Evolutionary conservation across 352 stramenopile species (phyloP), one percentile per base, ranked within the genome.

Genomic region (Pythium pectinolyticum): DNA sequence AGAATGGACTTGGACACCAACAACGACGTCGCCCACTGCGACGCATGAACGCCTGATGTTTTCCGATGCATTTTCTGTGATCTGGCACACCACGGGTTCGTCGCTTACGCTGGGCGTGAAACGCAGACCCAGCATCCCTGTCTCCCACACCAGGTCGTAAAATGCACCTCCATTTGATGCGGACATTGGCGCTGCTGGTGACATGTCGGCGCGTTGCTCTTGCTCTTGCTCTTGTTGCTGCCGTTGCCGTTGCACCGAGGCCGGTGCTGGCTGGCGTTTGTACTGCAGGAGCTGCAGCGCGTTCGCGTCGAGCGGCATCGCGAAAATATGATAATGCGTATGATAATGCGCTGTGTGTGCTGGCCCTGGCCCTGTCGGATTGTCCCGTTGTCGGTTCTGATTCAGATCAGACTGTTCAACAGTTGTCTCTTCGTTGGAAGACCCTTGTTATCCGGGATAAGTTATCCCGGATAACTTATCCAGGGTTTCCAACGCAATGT

Each of bases 61-160:
- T n/a, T 81, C 63, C 31, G 69, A 84, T 10, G 75, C 71, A 55
- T 58, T 79, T 28, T 61, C 53, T 10, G 78, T 80, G 56, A 90
- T 70, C 72, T 89, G 77, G 52, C 81, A 90, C n/a, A 92, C 70
- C n/a, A 92, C 80, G 3, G 83, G 76, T 32, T 75, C 56, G 59
- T 88, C 79, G 41, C 69, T 73, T 40, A 86, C 77, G 51, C 88
- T 86, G 51, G 81, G 83, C 56, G 83, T 92, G 73, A 92, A 92
- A 69, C 79, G 77, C 64, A 92, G 53, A 20, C 78, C 78, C 20
- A 92, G 67, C 34, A 71, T 63, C 48, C 77, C 75, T 15, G 77
- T 66, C 35, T 72, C 61, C 83, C 83, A 92, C 17, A 77, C 70
- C 19, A 92, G 68, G 57, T 92, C 83, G 69, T 85, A 90, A 8